These are phyloP conservation scores for Phialophora chinensis DNA, from an alignment of 2,329 filamentous ascomycete species.

Conservation along the genomic window DNA sequence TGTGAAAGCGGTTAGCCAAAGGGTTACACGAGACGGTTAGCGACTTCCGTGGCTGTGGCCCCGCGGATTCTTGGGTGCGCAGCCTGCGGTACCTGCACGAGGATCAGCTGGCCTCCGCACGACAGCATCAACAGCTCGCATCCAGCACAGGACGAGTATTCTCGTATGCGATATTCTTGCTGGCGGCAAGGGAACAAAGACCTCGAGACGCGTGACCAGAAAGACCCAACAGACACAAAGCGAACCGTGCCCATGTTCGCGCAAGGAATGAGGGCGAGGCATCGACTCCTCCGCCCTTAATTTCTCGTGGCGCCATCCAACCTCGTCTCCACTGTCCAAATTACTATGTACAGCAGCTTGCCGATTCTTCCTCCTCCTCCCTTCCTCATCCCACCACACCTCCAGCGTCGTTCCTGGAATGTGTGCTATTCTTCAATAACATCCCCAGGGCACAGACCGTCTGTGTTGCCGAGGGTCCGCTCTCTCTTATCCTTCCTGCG, in stretches of 20 bases:
- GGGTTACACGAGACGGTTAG: background rate
- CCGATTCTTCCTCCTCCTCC: background rate
- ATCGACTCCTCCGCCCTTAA: constrained; percentile 13
- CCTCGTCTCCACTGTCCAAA: constrained; percentile 1
- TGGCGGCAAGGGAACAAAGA: background rate
- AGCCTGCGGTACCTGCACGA: background rate
- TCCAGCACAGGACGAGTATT: no score
- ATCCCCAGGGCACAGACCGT: constrained; percentile 14
- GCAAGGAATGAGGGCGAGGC: constrained; percentile 2
- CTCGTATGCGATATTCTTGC: no score
- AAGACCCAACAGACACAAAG: background rate
- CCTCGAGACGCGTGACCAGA: background rate
- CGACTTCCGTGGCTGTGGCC: background rate
- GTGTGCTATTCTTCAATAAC: constrained; percentile 6
- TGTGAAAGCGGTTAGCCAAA: background rate
- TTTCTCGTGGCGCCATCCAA: constrained; percentile 18
- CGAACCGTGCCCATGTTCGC: no score
- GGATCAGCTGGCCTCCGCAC: no score
- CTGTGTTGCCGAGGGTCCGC: background rate
- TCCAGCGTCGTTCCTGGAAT: background rate
- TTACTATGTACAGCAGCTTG: background rate
- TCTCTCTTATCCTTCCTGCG: constrained; percentile 1
- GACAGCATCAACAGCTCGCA: background rate
- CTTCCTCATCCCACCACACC: constrained; percentile 11
- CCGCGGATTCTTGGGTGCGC: background rate